phyloP scores from a whole-genome alignment of 1,139 yeast species.

The Yamadazyma membranifaciens region DNA sequence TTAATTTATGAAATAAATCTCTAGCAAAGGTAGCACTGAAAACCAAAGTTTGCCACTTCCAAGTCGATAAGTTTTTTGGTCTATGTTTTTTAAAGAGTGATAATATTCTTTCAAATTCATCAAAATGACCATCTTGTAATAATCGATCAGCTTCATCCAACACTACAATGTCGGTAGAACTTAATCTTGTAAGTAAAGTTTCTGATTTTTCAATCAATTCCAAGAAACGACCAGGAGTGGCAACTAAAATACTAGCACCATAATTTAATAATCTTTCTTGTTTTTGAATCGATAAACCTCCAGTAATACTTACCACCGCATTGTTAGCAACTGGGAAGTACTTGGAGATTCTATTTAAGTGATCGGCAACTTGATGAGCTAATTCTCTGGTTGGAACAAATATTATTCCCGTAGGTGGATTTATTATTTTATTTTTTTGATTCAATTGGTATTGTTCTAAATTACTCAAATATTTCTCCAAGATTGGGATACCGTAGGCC shows the following conservation, averaged over 20 bases:
- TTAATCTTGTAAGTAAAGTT: slow-evolving; percentile 52
- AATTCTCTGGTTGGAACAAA: slow-evolving; percentile 96
- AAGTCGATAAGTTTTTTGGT: slow-evolving; percentile 24
- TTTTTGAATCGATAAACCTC: slow-evolving; percentile 91
- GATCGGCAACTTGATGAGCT: slow-evolving; percentile 90
- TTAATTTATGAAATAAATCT: slow-evolving; percentile 74
- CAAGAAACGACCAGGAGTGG: slow-evolving; percentile 93
- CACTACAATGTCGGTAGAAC: slow-evolving; percentile 68
- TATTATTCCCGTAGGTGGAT: slow-evolving; percentile 69
- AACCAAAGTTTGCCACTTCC: slow-evolving; percentile 85
- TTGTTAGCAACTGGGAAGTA: slow-evolving; percentile 55
- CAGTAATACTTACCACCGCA: slow-evolving; percentile 80
- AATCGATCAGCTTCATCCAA: slow-evolving; percentile 98
- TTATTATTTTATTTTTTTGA: slow-evolving; percentile 21
- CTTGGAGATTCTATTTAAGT: slow-evolving; percentile 61
- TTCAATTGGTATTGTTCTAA: slow-evolving; percentile 22
- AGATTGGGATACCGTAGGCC: slow-evolving; percentile 93
- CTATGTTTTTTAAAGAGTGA: slow-evolving; percentile 50
- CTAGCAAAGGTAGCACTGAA: slow-evolving; percentile 93
- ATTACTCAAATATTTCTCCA: slow-evolving; percentile 57
- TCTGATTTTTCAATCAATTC: slow-evolving; percentile 72
- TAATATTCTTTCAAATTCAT: slow-evolving; percentile 81
- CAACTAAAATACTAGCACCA: slow-evolving; percentile 83
- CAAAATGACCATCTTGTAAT: slow-evolving; percentile 94
- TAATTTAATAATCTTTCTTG: slow-evolving; percentile 76